Evolutionary conservation across 352 stramenopile species (phyloP).

Genomic region (Globisporangium alternatum): DNA sequence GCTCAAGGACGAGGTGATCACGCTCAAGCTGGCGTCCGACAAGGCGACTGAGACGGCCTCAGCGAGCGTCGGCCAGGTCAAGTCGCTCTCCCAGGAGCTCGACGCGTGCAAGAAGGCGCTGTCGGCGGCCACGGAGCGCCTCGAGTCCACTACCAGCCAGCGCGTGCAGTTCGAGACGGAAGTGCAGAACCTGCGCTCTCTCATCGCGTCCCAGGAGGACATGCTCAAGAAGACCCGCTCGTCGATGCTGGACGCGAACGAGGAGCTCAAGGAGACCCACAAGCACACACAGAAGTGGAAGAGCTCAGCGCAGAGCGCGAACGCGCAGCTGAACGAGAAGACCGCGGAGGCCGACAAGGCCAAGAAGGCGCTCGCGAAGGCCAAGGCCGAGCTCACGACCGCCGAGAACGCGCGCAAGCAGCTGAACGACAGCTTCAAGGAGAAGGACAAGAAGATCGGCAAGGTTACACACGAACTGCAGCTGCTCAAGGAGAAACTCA

Average conservation of each 20-base stretch:
- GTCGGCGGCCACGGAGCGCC: conserved; percentile 30
- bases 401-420: conserved; percentile 47
- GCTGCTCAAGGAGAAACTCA: conserved; percentile 41
- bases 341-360: conserved; percentile 59
- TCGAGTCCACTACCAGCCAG: conserved; percentile 30
- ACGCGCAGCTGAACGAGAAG: conserved; percentile 63
- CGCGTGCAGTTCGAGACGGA: conserved; percentile 29
- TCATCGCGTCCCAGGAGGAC: conserved; percentile 48
- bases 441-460: conserved; percentile 68
- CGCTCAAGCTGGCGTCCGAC: conserved; percentile 38
- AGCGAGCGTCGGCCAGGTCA: conserved; percentile 26
- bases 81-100: conserved; percentile 36
- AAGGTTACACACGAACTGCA: conserved; percentile 59
- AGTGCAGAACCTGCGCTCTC: conserved; percentile 39
- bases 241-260: conserved; percentile 63
- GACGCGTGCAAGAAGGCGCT: conserved; percentile 31
- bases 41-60: conserved; percentile 31
- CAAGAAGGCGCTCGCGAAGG: conserved; percentile 59
- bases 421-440: conserved; percentile 49
- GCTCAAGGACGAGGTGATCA: conserved; percentile 57
- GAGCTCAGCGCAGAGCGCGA: conserved; percentile 56
- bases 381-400: conserved; percentile 40
- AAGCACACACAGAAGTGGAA: conserved; percentile 73
- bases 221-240: conserved; percentile 70
- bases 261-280: conserved; percentile 76